phyloP scores from a whole-genome alignment of 2,329 filamentous ascomycete genomes.

The Diplodia sapinea region DNA sequence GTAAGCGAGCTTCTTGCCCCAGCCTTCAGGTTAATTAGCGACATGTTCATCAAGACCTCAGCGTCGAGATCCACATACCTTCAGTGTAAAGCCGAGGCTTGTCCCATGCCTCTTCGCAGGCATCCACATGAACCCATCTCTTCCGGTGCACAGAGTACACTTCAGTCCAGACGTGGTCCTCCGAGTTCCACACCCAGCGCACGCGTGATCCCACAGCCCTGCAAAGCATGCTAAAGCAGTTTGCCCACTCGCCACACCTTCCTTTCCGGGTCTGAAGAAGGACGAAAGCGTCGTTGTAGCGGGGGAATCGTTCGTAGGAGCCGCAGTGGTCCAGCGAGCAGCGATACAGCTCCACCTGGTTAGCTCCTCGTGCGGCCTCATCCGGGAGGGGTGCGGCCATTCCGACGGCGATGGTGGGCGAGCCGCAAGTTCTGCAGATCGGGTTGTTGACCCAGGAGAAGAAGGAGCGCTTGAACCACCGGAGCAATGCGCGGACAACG shows the following conservation, averaged over 20 bases:
- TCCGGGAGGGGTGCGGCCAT: conserved; percentile 86
- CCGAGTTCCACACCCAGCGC: conserved; percentile 97
- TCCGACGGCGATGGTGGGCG: conserved; percentile 81
- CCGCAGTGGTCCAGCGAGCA: conserved; percentile 79
- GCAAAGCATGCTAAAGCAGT: conserved; percentile 98
- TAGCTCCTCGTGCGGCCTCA: conserved; percentile 85
- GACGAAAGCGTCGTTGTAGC: conserved; percentile 95
- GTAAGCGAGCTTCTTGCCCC: conserved; percentile 96
- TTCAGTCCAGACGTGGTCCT: conserved; percentile 98
- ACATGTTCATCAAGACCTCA: conserved; percentile 30
- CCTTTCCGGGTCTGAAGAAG: conserved; percentile 85
- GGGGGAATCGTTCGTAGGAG: conserved; percentile 84
- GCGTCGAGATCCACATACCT: conserved; percentile 57
- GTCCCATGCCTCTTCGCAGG: conserved; percentile 94
- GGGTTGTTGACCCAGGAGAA: conserved; percentile 98
- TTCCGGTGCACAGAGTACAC: conserved; percentile 93
- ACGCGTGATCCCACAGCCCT: conserved; percentile 88
- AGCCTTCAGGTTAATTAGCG: conserved; percentile 60
- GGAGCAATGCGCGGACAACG: conserved; percentile 84
- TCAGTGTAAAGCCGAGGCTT: conserved; percentile 90
- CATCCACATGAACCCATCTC: conserved; percentile 96
- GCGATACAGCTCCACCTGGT: conserved; percentile 85
- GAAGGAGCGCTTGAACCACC: conserved; percentile 95
- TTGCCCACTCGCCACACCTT: conserved; percentile 93
- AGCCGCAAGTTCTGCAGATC: conserved; percentile 78